A percentile compares a stretch with the other conserved stretches of the same genome.
Evolutionary conservation across 345 rosid genomes (phyloP).

Genomic region (Adansonia digitata): DNA sequence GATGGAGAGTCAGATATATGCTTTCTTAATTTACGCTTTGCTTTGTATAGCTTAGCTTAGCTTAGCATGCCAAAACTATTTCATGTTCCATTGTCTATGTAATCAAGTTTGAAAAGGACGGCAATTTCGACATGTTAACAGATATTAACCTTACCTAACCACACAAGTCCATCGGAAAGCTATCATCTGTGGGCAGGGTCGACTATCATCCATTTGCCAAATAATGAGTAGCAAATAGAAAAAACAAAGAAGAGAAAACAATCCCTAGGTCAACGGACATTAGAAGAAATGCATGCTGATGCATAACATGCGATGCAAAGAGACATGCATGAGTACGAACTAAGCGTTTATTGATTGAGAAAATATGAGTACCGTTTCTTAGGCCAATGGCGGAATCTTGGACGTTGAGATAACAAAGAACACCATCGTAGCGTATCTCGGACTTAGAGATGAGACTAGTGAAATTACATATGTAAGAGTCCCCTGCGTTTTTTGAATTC

Average conservation of each 20-base stretch:
- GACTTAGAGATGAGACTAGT: conserved; percentile 34
- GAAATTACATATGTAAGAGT: conserved; percentile 34
- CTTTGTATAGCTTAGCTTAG: too few relatives aligned
- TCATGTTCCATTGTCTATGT: too few relatives aligned
- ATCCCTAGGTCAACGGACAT: not conserved
- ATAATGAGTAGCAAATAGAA: not conserved
- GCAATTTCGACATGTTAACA: too few relatives aligned
- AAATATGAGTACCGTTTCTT: conserved; percentile 28
- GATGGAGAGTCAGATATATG: too few relatives aligned
- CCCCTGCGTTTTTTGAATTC: conserved; percentile 17
- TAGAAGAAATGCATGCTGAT: not conserved
- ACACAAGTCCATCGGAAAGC: not conserved
- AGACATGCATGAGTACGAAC: not conserved
- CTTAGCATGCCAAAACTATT: too few relatives aligned
- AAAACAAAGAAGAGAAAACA: not conserved
- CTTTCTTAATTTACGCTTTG: too few relatives aligned
- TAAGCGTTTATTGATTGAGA: not conserved
- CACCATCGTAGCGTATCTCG: conserved; percentile 43
- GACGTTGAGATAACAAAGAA: conserved; percentile 28
- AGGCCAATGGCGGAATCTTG: conserved; percentile 38
- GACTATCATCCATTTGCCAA: not conserved
- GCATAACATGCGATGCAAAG: not conserved
- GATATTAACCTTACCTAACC: conserved; percentile 1
- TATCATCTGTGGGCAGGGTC: not conserved
- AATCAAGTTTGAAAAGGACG: too few relatives aligned